phyloP scores from a whole-genome alignment of 495 filamentous ascomycete species.

The Extremus antarcticus region DNA sequence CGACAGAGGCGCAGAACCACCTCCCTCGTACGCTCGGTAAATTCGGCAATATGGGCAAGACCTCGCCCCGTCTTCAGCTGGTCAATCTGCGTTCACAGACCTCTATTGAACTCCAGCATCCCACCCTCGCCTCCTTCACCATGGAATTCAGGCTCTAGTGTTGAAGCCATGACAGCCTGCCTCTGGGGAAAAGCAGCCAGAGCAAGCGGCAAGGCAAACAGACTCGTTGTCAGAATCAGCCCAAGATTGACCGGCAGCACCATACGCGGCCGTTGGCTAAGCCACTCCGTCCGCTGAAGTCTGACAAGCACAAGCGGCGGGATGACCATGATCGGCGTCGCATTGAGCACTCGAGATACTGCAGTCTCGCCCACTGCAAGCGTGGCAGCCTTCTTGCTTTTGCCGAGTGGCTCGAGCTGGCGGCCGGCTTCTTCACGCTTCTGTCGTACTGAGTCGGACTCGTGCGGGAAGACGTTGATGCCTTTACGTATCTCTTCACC shows the following conservation, averaged over 20 bases:
- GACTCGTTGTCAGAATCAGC: slow-evolving; percentile 66
- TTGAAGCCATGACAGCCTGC: slow-evolving; percentile 61
- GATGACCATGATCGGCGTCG: slow-evolving; percentile 92
- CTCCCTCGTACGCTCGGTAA: too few relatives aligned
- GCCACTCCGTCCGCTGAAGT: slow-evolving; percentile 65
- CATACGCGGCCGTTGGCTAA: slow-evolving; percentile 58
- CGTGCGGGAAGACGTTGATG: slow-evolving; percentile 83
- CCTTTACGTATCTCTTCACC: slow-evolving; percentile 86
- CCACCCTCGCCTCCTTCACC: slow-evolving; percentile 60
- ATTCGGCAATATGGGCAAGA: too few relatives aligned
- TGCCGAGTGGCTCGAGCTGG: slow-evolving; percentile 53
- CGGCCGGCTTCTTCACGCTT: slow-evolving; percentile 45
- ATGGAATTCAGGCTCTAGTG: slow-evolving; percentile 74
- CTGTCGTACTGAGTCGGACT: slow-evolving; percentile 42
- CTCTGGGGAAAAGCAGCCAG: slow-evolving; percentile 86
- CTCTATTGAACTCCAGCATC: slow-evolving; percentile 82
- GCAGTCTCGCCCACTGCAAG: slow-evolving; percentile 89
- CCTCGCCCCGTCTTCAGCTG: too few relatives aligned
- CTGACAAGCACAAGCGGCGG: slow-evolving; percentile 76
- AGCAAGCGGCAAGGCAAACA: slow-evolving; percentile 76
- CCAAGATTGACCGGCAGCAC: slow-evolving; percentile 71
- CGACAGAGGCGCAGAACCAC: too few relatives aligned
- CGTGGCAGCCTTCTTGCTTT: slow-evolving; percentile 74
- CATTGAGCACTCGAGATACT: slow-evolving; percentile 76
- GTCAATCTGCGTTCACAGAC: slow-evolving; percentile 24